Conservation (phyloP, 2,329 filamentous ascomycete genomes). For the Pestalotiopsis sp. region DNA sequence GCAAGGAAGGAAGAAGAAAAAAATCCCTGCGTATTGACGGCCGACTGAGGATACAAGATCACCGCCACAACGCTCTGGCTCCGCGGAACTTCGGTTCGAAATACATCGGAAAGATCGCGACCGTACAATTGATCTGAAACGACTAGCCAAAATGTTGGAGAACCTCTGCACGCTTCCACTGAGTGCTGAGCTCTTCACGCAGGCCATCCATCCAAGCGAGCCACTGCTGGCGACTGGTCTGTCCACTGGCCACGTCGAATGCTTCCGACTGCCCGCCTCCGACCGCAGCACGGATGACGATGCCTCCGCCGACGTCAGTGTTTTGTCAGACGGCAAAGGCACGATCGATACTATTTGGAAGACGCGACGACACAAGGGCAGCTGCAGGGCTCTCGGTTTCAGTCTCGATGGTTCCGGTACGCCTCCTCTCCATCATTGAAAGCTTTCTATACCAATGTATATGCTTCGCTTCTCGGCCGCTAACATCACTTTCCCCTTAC, state of each 20-base stretch:
- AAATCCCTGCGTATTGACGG: not conserved
- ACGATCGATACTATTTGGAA: slow-evolving; percentile 83
- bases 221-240: slow-evolving; percentile 86
- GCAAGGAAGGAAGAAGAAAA: not conserved
- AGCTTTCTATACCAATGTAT: not conserved
- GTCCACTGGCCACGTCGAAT: slow-evolving; percentile 81
- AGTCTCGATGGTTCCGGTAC: slow-evolving; percentile 72
- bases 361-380: slow-evolving; percentile 89
- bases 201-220: slow-evolving; percentile 81
- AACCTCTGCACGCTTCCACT: slow-evolving; percentile 89
- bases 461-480: not conserved
- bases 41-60: not conserved
- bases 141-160: slow-evolving; percentile 68
- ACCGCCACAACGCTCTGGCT: not conserved
- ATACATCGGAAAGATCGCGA: not conserved
- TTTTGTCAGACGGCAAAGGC: slow-evolving; percentile 63
- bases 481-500: not conserved
- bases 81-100: not conserved
- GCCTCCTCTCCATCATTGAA: slow-evolving; percentile 37
- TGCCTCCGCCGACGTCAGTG: slow-evolving; percentile 47
- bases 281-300: slow-evolving; percentile 53
- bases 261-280: slow-evolving; percentile 68
- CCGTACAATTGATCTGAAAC: not conserved
- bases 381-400: slow-evolving; percentile 81
- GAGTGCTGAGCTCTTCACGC: slow-evolving; percentile 81